Evolutionary conservation across 2,329 filamentous ascomycete genomes (phyloP), one percentile per base, ranked within the genome.

Genomic region (Neoarthrinium moseri): DNA sequence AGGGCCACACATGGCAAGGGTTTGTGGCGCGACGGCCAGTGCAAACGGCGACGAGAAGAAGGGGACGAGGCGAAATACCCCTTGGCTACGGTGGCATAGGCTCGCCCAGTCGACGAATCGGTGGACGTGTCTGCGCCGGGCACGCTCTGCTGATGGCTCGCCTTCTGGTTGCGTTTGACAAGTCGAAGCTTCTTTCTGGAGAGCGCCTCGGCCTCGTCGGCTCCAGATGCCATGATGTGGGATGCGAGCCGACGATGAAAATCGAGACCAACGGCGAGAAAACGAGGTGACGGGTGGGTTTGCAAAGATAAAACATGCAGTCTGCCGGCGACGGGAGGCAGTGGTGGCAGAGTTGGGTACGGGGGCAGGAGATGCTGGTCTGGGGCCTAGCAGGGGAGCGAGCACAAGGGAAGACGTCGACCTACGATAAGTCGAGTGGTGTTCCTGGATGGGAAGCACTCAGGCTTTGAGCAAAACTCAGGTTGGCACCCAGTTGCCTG

Each of bases 381-480:
- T n/a, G n/a, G n/a, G n/a, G n/a, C n/a, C n/a, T n/a, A n/a, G n/a
- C n/a, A n/a, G n/a, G n/a, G n/a, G n/a, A n/a, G n/a, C n/a, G n/a
- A n/a, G n/a, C n/a, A n/a, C n/a, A n/a, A 40, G 21, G 20, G 37
- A 40, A 40, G 37, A 40, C n/a, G 15, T 40, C 37, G 55, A 84
- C 82, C 68, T 79, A 86, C 82, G 81, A 83, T 47, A 80, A 70
- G 62, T 86, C 83, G 49, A 86, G 66, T 33, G 81, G 75, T 51
- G 81, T 81, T 55, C 77, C 70, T 56, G 79, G 75, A 65, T 84
- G 81, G 47, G 81, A 83, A 51, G 79, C 79, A 58, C 75, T 77
- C 58, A 86, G 69, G 60, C 80, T 85, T 62, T 86, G 82, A 39
- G 82, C 81, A 66, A 86, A 86, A 64, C 81, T 86, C 48, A 82